Percentiles rank a stretch among this genome's conserved stretches.
Conservation (phyloP, 192 early-diverging fungal species). For the Backusella westeae region DNA sequence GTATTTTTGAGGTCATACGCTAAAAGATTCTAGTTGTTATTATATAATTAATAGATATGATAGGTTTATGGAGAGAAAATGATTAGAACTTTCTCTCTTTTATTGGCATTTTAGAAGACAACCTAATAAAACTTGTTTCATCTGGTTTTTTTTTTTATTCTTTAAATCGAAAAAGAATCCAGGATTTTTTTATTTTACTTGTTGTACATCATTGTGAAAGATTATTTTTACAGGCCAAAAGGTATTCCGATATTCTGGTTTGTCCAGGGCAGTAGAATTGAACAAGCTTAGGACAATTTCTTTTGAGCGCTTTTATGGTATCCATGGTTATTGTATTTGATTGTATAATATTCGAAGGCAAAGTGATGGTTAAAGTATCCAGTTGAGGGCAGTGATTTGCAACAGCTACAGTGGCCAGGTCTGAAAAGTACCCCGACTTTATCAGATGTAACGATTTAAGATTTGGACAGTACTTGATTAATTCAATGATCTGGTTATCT, state of each 20-base stretch:
- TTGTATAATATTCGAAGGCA: slow-evolving; percentile 7
- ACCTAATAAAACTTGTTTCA: background rate
- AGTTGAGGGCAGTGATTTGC: background rate
- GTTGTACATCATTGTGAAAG: background rate
- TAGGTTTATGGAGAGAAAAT: background rate
- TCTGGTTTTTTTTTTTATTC: background rate
- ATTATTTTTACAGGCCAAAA: background rate
- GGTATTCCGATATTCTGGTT: background rate
- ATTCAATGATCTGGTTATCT: background rate
- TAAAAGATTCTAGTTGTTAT: background rate
- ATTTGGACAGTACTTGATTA: background rate
- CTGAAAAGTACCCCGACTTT: slow-evolving; percentile 4
- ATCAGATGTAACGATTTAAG: background rate
- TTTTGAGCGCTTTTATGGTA: background rate
- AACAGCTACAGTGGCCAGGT: background rate
- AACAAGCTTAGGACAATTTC: background rate
- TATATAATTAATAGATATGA: background rate
- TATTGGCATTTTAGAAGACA: background rate
- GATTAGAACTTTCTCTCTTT: background rate
- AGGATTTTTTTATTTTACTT: too few species aligned
- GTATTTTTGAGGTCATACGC: background rate
- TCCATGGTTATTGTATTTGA: slow-evolving; percentile 4
- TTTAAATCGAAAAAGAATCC: background rate
- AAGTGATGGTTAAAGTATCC: background rate
- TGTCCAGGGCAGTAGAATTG: background rate